Conservation (phyloP, 306 rosid species). For the Castanea mollissima region DNA sequence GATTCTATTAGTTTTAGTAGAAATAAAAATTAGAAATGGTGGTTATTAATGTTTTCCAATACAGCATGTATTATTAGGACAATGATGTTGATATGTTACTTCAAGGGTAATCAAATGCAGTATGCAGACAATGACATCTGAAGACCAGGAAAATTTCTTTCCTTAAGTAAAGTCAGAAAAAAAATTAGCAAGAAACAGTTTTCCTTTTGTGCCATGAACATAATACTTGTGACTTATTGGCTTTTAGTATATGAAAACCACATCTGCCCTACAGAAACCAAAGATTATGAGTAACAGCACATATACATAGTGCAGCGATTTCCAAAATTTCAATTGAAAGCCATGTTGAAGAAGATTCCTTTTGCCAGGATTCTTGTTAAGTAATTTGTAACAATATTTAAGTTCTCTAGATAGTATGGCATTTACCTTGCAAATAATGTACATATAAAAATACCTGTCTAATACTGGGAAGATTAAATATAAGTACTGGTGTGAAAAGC, state of each 20-base stretch:
- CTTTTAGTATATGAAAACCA: too few species aligned
- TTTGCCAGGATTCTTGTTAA: not conserved
- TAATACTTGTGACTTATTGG: too few species aligned
- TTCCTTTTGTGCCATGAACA: too few species aligned
- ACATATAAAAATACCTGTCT: not conserved
- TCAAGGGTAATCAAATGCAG: not conserved
- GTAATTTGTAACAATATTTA: not conserved
- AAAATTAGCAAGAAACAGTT: too few species aligned
- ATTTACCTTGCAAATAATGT: not conserved
- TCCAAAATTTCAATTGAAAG: too few species aligned
- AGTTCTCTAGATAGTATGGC: not conserved
- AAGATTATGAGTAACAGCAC: too few species aligned
- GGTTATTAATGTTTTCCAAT: not conserved
- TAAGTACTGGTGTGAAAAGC: not conserved
- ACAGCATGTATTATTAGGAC: not conserved
- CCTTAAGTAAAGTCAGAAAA: too few species aligned
- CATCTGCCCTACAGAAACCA: too few species aligned
- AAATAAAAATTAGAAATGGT: not conserved
- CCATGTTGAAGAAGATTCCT: not conserved
- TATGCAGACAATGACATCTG: not conserved
- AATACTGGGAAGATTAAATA: not conserved
- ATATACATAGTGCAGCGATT: too few species aligned
- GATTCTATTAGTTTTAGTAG: not conserved
- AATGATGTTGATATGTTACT: not conserved
- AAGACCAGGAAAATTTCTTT: not conserved